phyloP scores from a whole-genome alignment of 306 rosid species.

The Vigna mungo region DNA sequence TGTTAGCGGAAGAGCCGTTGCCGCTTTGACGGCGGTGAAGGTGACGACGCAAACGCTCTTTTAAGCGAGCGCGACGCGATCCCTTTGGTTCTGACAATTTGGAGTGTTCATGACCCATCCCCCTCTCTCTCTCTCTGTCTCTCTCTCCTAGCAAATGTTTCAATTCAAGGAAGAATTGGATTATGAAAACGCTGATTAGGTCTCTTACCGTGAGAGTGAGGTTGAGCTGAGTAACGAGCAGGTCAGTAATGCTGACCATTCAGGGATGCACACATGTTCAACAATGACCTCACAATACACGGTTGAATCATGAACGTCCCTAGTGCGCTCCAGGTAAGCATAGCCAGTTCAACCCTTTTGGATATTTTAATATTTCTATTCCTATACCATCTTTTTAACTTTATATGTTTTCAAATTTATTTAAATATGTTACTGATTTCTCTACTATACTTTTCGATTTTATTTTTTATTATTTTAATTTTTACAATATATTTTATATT shows the following conservation, averaged over 20 bases:
- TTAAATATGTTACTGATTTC: too few species aligned
- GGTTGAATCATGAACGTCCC: background rate
- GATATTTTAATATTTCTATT: too few species aligned
- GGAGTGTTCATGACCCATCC: constrained; percentile 75
- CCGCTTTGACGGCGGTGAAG: constrained; percentile 29
- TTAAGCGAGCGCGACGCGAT: constrained; percentile 64
- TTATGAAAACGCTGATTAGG: background rate
- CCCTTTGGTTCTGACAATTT: constrained; percentile 38
- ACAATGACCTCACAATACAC: background rate
- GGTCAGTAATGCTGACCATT: background rate
- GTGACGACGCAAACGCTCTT: constrained; percentile 57
- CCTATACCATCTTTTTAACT: too few species aligned
- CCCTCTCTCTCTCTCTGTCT: background rate
- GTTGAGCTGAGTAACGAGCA: background rate
- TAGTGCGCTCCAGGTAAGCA: background rate
- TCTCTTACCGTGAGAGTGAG: background rate
- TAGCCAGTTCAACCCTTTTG: background rate
- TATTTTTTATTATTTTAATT: too few species aligned
- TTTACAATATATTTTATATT: too few species aligned
- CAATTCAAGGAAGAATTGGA: background rate
- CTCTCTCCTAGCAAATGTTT: background rate
- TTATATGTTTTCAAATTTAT: too few species aligned
- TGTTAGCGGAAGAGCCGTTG: constrained; percentile 44
- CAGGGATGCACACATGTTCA: background rate
- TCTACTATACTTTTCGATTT: too few species aligned